These are phyloP conservation scores for Silene conica DNA, from an alignment of 148 eudicot species.

Conservation along the genomic window DNA sequence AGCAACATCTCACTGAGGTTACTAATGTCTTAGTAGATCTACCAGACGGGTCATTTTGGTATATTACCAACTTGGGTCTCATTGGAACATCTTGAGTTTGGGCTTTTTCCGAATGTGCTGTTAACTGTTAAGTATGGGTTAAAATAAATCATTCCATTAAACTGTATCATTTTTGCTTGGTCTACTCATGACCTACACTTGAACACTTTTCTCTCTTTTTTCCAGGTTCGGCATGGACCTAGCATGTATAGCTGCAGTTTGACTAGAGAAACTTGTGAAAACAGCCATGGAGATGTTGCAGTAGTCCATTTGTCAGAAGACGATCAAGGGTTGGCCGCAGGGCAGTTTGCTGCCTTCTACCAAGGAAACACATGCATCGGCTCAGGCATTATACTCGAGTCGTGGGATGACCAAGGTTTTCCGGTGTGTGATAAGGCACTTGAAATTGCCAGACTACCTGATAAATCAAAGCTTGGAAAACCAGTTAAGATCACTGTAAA, in stretches of 20 bases:
- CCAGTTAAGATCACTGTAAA: slow-evolving; percentile 75
- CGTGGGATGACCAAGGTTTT: slow-evolving; percentile 79
- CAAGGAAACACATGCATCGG: slow-evolving; percentile 61
- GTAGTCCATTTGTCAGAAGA: slow-evolving; percentile 74
- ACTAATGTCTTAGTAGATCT: no score
- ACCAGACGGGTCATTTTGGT: no score
- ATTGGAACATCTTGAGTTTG: neutral
- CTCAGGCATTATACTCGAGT: slow-evolving; percentile 84
- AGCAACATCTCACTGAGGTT: no score
- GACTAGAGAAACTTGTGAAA: slow-evolving; percentile 41
- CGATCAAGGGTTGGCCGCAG: slow-evolving; percentile 98
- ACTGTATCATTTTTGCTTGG: no score
- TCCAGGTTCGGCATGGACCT: slow-evolving; percentile 95
- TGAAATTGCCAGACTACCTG: slow-evolving; percentile 47
- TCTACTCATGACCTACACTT: no score
- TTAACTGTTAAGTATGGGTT: no score
- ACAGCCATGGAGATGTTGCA: slow-evolving; percentile 41
- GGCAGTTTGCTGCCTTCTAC: slow-evolving; percentile 95
- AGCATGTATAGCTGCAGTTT: slow-evolving; percentile 57
- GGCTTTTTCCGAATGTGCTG: neutral
- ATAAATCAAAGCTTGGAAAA: slow-evolving; percentile 69
- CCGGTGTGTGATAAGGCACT: slow-evolving; percentile 80
- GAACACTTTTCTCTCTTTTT: no score
- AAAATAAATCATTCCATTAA: no score
- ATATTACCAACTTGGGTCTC: no score